A percentile compares a stretch with the other conserved stretches of the same genome.
Conservation (phyloP, 202 grass and related monocot genomes). For the Elaeis oleifera region DNA sequence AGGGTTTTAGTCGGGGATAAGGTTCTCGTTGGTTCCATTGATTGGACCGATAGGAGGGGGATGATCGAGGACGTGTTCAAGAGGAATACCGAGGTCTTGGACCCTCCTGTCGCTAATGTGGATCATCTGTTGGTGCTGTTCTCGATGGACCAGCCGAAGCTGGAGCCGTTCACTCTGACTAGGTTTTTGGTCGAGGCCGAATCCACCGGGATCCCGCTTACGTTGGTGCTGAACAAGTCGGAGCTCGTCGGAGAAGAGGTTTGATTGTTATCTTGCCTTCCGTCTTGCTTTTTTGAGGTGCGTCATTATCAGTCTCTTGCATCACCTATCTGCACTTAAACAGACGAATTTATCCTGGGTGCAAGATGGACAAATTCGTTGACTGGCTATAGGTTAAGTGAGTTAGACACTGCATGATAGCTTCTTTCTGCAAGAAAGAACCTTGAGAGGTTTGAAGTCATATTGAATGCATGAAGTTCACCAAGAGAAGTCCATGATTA, state of each 20-base stretch:
- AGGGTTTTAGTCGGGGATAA: conserved; percentile 80
- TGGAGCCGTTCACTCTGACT: conserved; percentile 73
- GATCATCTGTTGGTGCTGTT: conserved; percentile 70
- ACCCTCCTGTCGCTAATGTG: conserved; percentile 80
- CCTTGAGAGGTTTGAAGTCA: too few relatives aligned
- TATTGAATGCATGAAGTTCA: too few relatives aligned
- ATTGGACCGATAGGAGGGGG: conserved; percentile 65
- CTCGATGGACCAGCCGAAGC: conserved; percentile 62
- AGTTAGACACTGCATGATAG: too few relatives aligned
- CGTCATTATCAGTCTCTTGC: too few relatives aligned
- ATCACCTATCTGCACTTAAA: too few relatives aligned
- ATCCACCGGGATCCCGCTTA: conserved; percentile 53
- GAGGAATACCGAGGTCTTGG: conserved; percentile 43
- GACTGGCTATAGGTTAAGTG: too few relatives aligned
- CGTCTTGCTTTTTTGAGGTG: too few relatives aligned
- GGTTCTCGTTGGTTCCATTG: conserved; percentile 62
- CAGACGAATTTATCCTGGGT: too few relatives aligned
- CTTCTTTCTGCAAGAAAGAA: too few relatives aligned
- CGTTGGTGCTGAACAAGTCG: conserved; percentile 71
- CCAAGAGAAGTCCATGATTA: too few relatives aligned
- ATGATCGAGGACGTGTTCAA: conserved; percentile 88
- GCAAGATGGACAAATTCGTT: too few relatives aligned
- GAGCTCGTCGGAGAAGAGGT: conserved; percentile 78
- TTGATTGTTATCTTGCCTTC: not conserved
- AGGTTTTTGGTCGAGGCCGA: conserved; percentile 91